phyloP scores from a whole-genome alignment of 257 asterid species.

The Rhazya stricta region DNA sequence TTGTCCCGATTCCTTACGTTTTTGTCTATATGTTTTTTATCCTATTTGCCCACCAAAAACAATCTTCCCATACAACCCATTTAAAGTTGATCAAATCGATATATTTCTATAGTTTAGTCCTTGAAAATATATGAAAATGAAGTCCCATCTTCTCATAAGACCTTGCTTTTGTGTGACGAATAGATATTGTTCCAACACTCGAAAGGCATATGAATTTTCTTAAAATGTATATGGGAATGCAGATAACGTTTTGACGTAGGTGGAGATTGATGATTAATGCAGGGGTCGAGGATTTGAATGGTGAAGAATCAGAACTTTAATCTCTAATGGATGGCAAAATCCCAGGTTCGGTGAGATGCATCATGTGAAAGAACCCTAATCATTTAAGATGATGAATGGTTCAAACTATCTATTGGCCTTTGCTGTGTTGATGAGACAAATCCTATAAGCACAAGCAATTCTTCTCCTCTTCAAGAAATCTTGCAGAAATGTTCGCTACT shows the following conservation, averaged over 20 bases:
- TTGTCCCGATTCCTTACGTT: conserved; percentile 21
- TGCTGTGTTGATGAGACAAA: background rate
- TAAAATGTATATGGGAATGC: no score
- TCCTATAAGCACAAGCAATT: background rate
- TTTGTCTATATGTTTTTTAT: conserved; percentile 9
- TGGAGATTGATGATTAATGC: no score
- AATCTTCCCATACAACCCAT: background rate
- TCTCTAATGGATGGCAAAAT: background rate
- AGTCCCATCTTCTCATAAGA: no score
- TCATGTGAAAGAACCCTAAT: conserved; percentile 1
- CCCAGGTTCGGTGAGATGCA: background rate
- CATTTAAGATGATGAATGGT: no score
- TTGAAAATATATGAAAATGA: no score
- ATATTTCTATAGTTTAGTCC: no score
- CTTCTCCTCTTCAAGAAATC: background rate
- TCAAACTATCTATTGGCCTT: no score
- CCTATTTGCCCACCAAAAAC: conserved; percentile 6
- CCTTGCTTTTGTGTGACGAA: no score
- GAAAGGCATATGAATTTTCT: no score
- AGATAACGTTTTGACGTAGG: no score
- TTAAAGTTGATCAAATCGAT: background rate
- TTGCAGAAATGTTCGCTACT: no score
- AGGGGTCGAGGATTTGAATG: background rate
- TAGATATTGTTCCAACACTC: no score
- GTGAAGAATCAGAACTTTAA: background rate